A percentile compares a stretch with the other conserved stretches of the same genome.
Evolutionary conservation across 2,329 filamentous ascomycete genomes (phyloP).

Genomic region (Aurifilum marmelostoma): DNA sequence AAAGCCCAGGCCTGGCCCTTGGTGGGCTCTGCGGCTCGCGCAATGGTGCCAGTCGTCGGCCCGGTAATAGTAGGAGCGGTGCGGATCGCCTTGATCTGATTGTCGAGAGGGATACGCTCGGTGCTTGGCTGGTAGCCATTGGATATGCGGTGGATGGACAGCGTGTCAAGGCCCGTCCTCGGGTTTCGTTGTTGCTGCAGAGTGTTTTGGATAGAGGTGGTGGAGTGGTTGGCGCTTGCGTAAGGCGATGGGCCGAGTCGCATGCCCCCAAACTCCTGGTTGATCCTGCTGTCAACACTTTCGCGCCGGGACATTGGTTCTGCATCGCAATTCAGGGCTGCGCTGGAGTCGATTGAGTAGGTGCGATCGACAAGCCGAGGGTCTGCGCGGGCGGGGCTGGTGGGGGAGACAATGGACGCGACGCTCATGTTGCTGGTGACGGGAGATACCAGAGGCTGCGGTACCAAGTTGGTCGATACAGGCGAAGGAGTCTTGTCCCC

Average conservation of each 20-base stretch:
- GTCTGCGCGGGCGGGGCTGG: conserved; percentile 49
- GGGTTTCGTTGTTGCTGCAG: conserved; percentile 69
- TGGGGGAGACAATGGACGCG: conserved; percentile 67
- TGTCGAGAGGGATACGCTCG: conserved; percentile 58
- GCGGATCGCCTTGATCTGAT: conserved; percentile 56
- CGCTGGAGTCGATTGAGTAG: conserved; percentile 46
- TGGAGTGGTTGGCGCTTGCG: conserved; percentile 75
- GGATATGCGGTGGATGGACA: conserved; percentile 63
- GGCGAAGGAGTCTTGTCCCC: conserved; percentile 67
- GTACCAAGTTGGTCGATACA: conserved; percentile 53
- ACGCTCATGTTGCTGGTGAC: conserved; percentile 65
- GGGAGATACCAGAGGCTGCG: conserved; percentile 59
- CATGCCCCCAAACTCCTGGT: conserved; percentile 71
- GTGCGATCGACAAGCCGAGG: conserved; percentile 49
- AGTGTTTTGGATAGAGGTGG: conserved; percentile 72
- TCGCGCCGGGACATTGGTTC: conserved; percentile 66
- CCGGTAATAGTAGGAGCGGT: conserved; percentile 79
- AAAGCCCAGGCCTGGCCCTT: conserved; percentile 87
- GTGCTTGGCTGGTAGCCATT: conserved; percentile 66
- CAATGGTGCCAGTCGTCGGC: conserved; percentile 66
- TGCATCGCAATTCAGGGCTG: conserved; percentile 39
- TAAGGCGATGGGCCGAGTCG: conserved; percentile 73
- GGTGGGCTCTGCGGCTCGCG: conserved; percentile 74
- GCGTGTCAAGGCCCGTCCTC: conserved; percentile 53
- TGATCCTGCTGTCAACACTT: conserved; percentile 80